These are phyloP conservation scores for Pichia sporocuriosa DNA, from an alignment of 805 yeast species.

Conservation along the genomic window DNA sequence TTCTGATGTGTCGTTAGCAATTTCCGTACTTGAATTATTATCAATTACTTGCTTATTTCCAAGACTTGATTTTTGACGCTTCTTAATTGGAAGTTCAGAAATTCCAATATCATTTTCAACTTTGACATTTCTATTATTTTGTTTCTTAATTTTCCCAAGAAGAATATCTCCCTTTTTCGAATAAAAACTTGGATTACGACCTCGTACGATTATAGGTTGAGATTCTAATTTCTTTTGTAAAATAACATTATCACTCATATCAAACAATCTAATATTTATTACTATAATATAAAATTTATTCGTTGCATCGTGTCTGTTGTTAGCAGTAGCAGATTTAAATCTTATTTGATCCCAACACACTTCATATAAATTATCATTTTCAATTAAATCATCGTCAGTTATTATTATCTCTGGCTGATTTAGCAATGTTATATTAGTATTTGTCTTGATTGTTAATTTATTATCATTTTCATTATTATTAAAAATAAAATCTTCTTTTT, in stretches of 20 bases:
- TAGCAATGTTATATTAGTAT: background rate
- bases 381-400: background rate
- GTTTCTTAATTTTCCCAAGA: constrained; percentile 21
- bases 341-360: constrained; percentile 27
- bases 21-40: background rate
- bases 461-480: background rate
- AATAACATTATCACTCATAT: constrained; percentile 19
- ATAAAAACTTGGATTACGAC: constrained; percentile 48
- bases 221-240: constrained; percentile 17
- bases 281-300: constrained; percentile 20
- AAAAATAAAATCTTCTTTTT: constrained; percentile 4
- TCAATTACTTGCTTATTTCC: background rate
- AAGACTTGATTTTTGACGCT: background rate
- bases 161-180: constrained; percentile 39
- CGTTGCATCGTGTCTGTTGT: constrained; percentile 21
- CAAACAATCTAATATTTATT: constrained; percentile 15
- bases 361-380: background rate
- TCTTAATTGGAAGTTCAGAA: background rate
- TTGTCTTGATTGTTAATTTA: background rate
- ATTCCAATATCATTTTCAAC: background rate
- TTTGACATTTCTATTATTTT: background rate
- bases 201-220: constrained; percentile 44
- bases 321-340: constrained; percentile 28
- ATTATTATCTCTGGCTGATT: background rate
- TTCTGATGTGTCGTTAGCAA: background rate